Percentiles rank a stretch among this genome's conserved stretches.
Evolutionary conservation across 1,284 basidiomycete species (phyloP).

Genomic region (Puccinia polysora): DNA sequence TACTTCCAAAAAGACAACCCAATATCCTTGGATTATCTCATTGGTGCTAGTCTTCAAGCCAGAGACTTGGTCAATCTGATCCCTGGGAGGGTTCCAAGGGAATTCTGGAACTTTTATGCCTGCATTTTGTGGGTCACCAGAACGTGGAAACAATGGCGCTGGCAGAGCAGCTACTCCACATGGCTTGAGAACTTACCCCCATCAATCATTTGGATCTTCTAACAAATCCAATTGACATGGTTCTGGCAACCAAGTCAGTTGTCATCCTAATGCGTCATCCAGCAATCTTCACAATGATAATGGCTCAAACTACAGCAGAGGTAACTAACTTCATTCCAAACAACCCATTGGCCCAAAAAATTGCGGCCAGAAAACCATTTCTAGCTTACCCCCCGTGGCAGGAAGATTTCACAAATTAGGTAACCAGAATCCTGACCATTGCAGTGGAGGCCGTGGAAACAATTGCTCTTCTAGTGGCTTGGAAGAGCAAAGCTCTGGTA

Average conservation of each 20-base stretch:
- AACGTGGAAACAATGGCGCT: conserved; percentile 6
- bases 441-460: conserved; percentile 13
- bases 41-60: no score
- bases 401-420: conserved; percentile 4
- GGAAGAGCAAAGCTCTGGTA: background rate
- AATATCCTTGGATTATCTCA: no score
- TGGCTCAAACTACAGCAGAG: background rate
- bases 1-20: no score
- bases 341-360: conserved; percentile 3
- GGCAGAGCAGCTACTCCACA: background rate
- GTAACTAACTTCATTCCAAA: background rate
- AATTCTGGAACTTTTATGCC: background rate
- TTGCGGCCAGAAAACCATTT: conserved; percentile 15
- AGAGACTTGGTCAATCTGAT: no score
- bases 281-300: background rate
- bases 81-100: conserved; percentile 23
- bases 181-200: background rate
- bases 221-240: conserved; percentile 14
- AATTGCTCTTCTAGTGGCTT: background rate
- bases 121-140: conserved; percentile 1
- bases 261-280: background rate
- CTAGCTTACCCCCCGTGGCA: conserved; percentile 15
- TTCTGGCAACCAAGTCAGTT: background rate
- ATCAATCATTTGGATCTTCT: background rate
- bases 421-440: conserved; percentile 2